Evolutionary conservation across 257 asterid species (phyloP).

Genomic region (Scutellaria barbata): DNA sequence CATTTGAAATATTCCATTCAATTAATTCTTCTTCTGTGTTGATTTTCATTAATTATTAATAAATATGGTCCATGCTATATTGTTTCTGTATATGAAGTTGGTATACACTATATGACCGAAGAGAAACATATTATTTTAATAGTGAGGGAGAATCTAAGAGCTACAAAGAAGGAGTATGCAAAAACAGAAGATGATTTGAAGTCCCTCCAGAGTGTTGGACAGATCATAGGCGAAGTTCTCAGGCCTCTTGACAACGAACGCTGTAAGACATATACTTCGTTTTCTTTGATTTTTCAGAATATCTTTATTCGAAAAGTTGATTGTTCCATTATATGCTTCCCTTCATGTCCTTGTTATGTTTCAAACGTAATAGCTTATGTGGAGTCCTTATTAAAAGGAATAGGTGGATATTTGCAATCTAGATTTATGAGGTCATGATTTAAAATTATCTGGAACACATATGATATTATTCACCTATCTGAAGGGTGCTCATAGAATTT

Average conservation of each 20-base stretch:
- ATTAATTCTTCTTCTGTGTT: not conserved
- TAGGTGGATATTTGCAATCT: not conserved
- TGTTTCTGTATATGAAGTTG: slow-evolving; percentile 48
- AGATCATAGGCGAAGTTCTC: slow-evolving; percentile 96
- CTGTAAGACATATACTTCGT: slow-evolving; percentile 50
- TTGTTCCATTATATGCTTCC: not conserved
- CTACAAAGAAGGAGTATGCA: slow-evolving; percentile 82
- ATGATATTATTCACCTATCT: not conserved
- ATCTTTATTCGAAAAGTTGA: not conserved
- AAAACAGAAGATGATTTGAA: slow-evolving; percentile 97
- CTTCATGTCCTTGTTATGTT: slow-evolving; percentile 2
- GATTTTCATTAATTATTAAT: not conserved
- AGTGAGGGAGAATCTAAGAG: slow-evolving; percentile 77
- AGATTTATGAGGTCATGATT: not conserved
- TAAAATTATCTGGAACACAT: not conserved
- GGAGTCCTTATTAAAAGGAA: not conserved
- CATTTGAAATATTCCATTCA: not conserved
- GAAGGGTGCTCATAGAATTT: not conserved
- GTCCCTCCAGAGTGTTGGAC: slow-evolving; percentile 99
- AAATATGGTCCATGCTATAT: slow-evolving; percentile 32
- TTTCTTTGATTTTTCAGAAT: not conserved
- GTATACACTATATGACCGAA: slow-evolving; percentile 44
- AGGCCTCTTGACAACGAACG: slow-evolving; percentile 95
- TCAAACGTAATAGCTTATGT: slow-evolving; percentile 8
- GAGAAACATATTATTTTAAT: slow-evolving; percentile 24